These are phyloP conservation scores for Chaetomium tenue DNA, from an alignment of 495 filamentous ascomycete genomes.

Conservation along the genomic window DNA sequence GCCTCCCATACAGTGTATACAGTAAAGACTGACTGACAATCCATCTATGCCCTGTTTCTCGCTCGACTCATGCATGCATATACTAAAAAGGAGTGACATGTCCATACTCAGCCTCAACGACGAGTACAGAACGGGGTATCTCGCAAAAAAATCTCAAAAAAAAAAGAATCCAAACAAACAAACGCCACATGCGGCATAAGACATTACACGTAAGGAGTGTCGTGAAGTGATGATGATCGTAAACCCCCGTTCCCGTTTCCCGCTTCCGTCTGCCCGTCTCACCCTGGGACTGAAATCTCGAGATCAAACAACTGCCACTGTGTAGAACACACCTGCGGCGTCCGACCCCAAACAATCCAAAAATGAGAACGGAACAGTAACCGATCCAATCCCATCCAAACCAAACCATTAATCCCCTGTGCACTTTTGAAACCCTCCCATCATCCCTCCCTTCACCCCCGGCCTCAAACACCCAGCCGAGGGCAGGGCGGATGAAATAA, in stretches of 20 bases:
- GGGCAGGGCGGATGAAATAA: too few relatives aligned
- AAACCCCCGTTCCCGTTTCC: background rate
- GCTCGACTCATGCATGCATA: background rate
- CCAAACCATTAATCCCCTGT: constrained; percentile 12
- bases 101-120: constrained; percentile 7
- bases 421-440: constrained; percentile 10
- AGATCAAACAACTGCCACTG: background rate
- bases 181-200: constrained; percentile 3
- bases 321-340: too few relatives aligned
- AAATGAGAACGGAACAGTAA: background rate
- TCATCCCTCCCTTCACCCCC: background rate
- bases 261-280: background rate
- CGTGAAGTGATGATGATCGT: constrained; percentile 2
- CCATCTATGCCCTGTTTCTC: background rate
- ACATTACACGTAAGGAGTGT: constrained; percentile 14
- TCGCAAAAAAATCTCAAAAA: constrained; percentile 10
- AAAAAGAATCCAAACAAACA: constrained; percentile 5
- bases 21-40: background rate
- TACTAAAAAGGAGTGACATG: constrained; percentile 9
- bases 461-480: background rate
- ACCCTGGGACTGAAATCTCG: background rate
- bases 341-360: too few relatives aligned
- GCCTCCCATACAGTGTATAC: constrained; percentile 6
- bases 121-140: constrained; percentile 15
- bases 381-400: background rate